These are phyloP conservation scores for Thuja plicata DNA, from an alignment of 83 land plant species.

Conservation along the genomic window DNA sequence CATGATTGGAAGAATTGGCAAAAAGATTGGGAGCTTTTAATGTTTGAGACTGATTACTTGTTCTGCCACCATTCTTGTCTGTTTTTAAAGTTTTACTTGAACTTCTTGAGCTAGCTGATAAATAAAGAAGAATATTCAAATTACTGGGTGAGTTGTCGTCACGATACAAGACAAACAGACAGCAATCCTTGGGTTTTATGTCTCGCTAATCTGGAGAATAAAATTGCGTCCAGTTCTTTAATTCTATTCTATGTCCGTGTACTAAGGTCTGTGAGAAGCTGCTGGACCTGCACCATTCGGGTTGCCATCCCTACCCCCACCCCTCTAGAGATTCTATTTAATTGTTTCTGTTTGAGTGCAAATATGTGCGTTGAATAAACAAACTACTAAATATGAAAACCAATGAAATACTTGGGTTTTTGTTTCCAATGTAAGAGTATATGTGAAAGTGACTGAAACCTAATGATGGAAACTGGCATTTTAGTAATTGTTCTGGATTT, in stretches of 20 bases:
- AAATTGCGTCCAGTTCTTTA: background rate
- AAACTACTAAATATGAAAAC: too few relatives aligned
- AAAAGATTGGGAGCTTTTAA: background rate
- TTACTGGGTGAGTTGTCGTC: background rate
- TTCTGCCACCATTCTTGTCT: background rate
- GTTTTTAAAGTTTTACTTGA: background rate
- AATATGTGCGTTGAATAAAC: background rate
- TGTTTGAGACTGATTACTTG: background rate
- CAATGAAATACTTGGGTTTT: background rate
- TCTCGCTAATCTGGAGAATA: background rate
- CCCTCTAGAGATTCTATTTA: background rate
- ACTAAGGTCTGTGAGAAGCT: background rate
- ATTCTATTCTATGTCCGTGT: background rate
- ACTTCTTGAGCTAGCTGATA: background rate
- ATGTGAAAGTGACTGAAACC: too few relatives aligned
- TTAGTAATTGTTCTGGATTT: background rate
- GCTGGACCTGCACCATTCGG: background rate
- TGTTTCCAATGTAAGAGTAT: background rate
- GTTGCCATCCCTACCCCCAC: background rate
- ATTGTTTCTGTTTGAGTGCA: background rate
- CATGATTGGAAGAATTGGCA: background rate
- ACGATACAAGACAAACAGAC: background rate
- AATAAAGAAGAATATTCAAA: background rate
- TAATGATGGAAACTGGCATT: background rate
- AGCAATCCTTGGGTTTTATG: background rate